These are phyloP conservation scores for Globisporangium emineosum DNA, from an alignment of 352 stramenopile species.

Conservation along the genomic window DNA sequence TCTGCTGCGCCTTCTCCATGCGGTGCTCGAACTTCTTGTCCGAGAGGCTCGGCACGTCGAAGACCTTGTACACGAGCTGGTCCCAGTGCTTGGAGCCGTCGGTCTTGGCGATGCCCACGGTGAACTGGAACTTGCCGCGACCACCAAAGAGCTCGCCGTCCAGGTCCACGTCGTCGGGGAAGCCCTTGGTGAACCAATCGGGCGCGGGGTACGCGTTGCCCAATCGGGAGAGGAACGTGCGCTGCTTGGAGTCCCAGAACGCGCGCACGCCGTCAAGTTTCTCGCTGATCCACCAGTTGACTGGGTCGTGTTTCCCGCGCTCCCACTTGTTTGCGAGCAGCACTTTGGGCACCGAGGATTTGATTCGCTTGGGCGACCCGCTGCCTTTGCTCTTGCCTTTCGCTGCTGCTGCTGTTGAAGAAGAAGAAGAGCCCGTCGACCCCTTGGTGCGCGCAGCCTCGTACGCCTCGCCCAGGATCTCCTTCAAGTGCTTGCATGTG, in stretches of 20 bases:
- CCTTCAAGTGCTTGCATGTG: constrained; percentile 67
- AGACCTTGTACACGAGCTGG: constrained; percentile 67
- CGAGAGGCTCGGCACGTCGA: constrained; percentile 51
- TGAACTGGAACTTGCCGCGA: constrained; percentile 58
- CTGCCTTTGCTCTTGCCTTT: constrained; percentile 16
- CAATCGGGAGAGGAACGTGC: constrained; percentile 53
- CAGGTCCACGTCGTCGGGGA: constrained; percentile 59
- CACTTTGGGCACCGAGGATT: constrained; percentile 39
- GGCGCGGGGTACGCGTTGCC: constrained; percentile 66
- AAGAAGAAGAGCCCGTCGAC: constrained; percentile 8
- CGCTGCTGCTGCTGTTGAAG: constrained; percentile 5
- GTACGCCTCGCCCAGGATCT: constrained; percentile 47
- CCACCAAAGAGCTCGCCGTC: constrained; percentile 75
- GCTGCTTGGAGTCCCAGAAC: constrained; percentile 53
- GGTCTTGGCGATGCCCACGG: constrained; percentile 62
- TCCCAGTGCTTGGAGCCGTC: constrained; percentile 50
- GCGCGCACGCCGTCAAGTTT: constrained; percentile 75
- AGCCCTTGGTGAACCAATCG: constrained; percentile 48
- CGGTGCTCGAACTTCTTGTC: constrained; percentile 56
- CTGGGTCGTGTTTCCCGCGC: constrained; percentile 48
- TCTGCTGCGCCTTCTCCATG: constrained; percentile 31
- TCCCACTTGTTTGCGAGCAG: constrained; percentile 73
- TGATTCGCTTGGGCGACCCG: constrained; percentile 15
- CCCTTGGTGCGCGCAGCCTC: constrained; percentile 28
- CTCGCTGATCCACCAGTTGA: constrained; percentile 72